Evolutionary conservation across 768 basidiomycete genomes (phyloP), one percentile per base, ranked within the genome.

Genomic region (Rhizopogon vinicolor): DNA sequence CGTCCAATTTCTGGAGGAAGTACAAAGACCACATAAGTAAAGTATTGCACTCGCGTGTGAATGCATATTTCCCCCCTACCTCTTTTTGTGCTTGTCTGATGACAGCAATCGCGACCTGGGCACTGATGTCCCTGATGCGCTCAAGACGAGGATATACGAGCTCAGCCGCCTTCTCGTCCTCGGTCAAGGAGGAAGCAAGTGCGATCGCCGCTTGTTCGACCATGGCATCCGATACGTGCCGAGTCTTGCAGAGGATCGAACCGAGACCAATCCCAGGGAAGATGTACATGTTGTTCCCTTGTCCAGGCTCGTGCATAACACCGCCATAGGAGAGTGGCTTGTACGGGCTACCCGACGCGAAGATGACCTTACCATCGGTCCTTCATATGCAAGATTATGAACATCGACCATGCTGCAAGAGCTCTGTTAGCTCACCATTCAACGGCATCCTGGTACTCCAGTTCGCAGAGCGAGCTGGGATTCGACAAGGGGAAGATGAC

Each of bases 401-500:
- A 25, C 8, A 35, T 22, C 18, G 10, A 13, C 7, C 5, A 9
- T 13, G 14, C 41, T n/a, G n/a, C 2, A 1, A 5, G 45, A 29
- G 41, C 1, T 13, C 3, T 16, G 46, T 52, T 3, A 7, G 53
- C 75, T 46, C 52, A 81, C 83, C 82, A 84, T 55, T 75, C 68
- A 58, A 88, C 65, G 10, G 87, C 86, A 49, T 88, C 78, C 9
- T 68, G 62, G 60, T 81, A 87, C 52, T 83, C 83, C 51, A 85
- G 68, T 66, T 88, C 87, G 57, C 77, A 75, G 35, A 84, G 73
- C 31, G 78, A 74, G 25, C 84, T 73, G 12, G 89, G 89, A 67
- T 91, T 91, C 35, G 86, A 88, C 1, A 91, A 79, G 35, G 89
- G 88, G 74, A 92, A 90, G 64, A 91, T 81, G 72, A 91, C 86